Base-by-base conservation (phyloP, 2,329 filamentous ascomycete species). In the Colletotrichum navitas region DNA sequence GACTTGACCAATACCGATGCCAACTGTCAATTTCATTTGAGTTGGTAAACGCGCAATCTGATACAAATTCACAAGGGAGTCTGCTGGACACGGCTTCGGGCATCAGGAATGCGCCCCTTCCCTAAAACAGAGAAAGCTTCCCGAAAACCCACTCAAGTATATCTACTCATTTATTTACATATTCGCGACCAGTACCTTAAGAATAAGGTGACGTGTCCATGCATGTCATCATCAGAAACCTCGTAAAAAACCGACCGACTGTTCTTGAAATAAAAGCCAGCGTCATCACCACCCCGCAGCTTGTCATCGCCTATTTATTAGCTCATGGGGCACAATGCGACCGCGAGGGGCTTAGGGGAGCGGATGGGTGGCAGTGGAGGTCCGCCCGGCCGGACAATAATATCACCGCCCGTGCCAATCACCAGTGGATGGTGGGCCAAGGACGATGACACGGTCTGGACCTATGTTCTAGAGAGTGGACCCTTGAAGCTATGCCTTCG, bases 31-130 rank as follows among this genome's bases (percentile, higher is more conserved):
- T 29, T 24, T n/a, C 49, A 29, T 36, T 45, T n/a, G 65, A 65
- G 62, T 69, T 56, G 68, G 51, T 65, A 65, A 59, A 62, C 32
- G 73, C 73, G 51, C 64, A 64, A 59, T 39, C 71, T 74, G 64
- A 74, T 72, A 73, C 73, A 72, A 34, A 66, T 29, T 43, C 8
- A 36, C n/a, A 18, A 43, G 18, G 12, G 21, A 51, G 34, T 21
- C 24, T 26, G 11, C 6, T 59, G 56, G 16, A 29, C 21, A n/a
- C n/a, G 14, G 5, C 55, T 26, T 26, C 1, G 7, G 4, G 12
- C 51, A 12, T 29, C 18, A 36, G 21, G 11, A 21, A 36, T 34
- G 34, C 32, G 12, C 11, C 21, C 34, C n/a, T 11, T 32, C 21
- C 1, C 16, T 16, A 7, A 24, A 24, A 10, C 7, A 12, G 16